Evolutionary conservation across 2,329 filamentous ascomycete genomes (phyloP), one percentile per base, ranked within the genome.

Genomic region (Pestalotiopsis sp.): DNA sequence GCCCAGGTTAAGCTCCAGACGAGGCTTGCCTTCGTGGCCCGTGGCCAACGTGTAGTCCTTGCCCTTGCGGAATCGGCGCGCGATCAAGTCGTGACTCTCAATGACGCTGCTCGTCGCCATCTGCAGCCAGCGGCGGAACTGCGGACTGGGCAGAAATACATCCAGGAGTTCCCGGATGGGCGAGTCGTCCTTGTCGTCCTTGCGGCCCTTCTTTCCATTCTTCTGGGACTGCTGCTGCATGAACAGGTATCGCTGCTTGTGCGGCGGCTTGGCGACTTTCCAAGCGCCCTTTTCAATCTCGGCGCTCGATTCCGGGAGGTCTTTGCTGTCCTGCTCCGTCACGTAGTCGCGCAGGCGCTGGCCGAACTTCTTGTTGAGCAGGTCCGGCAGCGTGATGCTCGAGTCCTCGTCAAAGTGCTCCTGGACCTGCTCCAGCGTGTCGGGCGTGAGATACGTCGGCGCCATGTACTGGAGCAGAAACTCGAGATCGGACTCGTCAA

Each of bases 171-270:
- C 93, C 67, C 91, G 89, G 69, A 97, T 86, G 0, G 93, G 87
- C 14, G 87, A 88, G 65, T 76, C 72, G 65, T 82, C 74, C 68
- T 80, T 71, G 67, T 80, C 71, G 62, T 81, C 69, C 17, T 52
- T 52, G 14, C 45, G 45, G 20, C 45, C 38, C 49, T 65, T 72
- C 66, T 56, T 71, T 58, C 69, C 71, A 12, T 67, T 65, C 3
- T 68, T 59, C 7, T 66, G 39, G 31, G 57, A 39, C 62, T 80
- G 85, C 72, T 81, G 83, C 73, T 94, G 90, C 69, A 93, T 87
- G 81, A 96, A 99, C 2, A 97, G 85, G 79, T 92, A 99, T 14
- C 95, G 93, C 78, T 98, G 94, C 83, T 99, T 99, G 83, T 99
- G 95, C 0, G 96, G 96, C 52, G 96, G 96, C 39, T 89, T 88